Evolutionary conservation across 1,284 basidiomycete genomes (phyloP).

Genomic region (Wallemia hederae): DNA sequence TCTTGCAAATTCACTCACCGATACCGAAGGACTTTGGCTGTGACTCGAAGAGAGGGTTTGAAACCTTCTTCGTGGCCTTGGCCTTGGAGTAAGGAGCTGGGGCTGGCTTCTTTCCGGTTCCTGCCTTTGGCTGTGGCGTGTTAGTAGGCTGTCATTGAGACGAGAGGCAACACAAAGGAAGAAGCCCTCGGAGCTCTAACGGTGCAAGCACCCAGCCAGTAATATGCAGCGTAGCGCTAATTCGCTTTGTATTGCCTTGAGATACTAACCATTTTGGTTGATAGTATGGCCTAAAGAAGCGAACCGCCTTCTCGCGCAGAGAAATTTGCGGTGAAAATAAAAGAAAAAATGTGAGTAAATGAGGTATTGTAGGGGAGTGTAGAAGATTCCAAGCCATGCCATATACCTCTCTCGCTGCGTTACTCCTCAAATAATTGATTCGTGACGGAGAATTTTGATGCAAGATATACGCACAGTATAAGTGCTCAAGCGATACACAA

Average conservation of each 20-base stretch:
- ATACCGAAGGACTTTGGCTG: conserved; percentile 79
- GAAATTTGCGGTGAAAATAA: neutral
- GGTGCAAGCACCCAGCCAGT: neutral
- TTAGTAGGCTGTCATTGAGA: conserved; percentile 1
- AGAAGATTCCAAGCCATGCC: too few species aligned
- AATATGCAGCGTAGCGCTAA: neutral
- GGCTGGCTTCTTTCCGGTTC: conserved; percentile 46
- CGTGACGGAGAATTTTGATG: too few species aligned
- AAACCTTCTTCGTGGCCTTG: conserved; percentile 38
- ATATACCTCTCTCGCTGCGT: too few species aligned
- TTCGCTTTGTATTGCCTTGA: neutral
- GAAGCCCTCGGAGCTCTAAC: neutral
- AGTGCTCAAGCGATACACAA: neutral
- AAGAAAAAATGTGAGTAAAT: too few species aligned
- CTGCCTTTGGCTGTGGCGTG: conserved; percentile 20
- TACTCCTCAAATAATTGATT: too few species aligned
- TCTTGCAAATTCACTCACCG: conserved; percentile 25
- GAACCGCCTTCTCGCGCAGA: neutral
- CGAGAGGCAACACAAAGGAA: conserved; percentile 1
- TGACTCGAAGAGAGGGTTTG: conserved; percentile 87
- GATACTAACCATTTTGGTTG: neutral
- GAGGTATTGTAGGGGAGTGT: too few species aligned
- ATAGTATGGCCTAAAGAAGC: neutral
- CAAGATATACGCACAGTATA: neutral
- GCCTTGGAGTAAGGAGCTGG: conserved; percentile 28